A percentile compares a stretch with the other conserved stretches of the same genome.
phyloP scores from a whole-genome alignment of 1,284 basidiomycete species.

The Irpex rosettiformis region DNA sequence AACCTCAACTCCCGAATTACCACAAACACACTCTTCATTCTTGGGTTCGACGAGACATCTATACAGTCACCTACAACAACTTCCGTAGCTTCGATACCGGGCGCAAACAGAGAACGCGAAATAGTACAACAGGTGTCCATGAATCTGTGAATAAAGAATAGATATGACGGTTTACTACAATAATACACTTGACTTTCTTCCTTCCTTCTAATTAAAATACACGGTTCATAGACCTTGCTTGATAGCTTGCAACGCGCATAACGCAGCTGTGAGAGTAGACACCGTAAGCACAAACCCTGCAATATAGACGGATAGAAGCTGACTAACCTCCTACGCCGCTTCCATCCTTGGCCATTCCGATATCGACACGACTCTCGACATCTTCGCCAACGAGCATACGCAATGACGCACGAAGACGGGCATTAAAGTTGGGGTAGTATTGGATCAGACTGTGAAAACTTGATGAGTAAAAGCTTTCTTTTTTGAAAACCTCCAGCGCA shows the following conservation, averaged over 20 bases:
- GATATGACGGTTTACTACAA: neutral
- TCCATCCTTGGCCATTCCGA: constrained; percentile 95
- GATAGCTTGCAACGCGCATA: constrained; percentile 69
- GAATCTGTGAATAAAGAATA: neutral
- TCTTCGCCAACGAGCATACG: constrained; percentile 75
- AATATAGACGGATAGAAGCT: neutral
- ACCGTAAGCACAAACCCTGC: neutral
- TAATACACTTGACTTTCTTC: constrained; percentile 6
- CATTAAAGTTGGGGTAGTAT: constrained; percentile 85
- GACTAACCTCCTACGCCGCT: constrained; percentile 91
- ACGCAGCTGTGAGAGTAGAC: constrained; percentile 50
- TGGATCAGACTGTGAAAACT: constrained; percentile 71
- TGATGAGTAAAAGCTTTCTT: constrained; percentile 1
- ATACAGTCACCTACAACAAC: neutral
- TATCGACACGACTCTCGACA: constrained; percentile 75
- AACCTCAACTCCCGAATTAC: too few species aligned
- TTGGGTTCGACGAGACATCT: neutral
- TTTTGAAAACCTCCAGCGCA: neutral
- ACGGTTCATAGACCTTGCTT: constrained; percentile 38
- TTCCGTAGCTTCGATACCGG: too few species aligned
- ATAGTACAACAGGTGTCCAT: neutral
- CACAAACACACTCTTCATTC: neutral
- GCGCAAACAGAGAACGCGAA: neutral
- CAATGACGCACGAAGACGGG: constrained; percentile 71
- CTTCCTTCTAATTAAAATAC: neutral